Evolutionary conservation across 2,329 filamentous ascomycete species (phyloP), one percentile per base, ranked within the genome.

Genomic region (Exophiala viscosa): DNA sequence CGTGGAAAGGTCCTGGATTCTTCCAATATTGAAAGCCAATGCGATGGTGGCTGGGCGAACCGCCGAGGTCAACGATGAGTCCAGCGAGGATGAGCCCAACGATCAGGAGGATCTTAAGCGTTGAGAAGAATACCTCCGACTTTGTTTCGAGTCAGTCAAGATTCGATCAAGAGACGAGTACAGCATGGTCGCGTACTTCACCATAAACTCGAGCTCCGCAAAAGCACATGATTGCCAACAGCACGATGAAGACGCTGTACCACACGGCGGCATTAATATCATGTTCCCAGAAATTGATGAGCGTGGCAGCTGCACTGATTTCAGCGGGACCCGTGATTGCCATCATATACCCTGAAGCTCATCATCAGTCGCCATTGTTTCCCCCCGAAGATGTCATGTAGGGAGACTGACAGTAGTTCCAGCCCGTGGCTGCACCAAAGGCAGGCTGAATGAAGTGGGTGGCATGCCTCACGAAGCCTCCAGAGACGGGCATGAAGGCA

Each of bases 271-370:
- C 70, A 59, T 73, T 77, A 20, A 80, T 64, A 48, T 79, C 73
- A 2, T 76, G 76, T 32, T 70, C 66, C 83, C 83, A 86, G 62
- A 78, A 84, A 59, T 81, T 70, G 54, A 86, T 81, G 15, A 86
- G 68, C 1, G 84, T 78, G 34, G 78, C 77, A 17, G 80, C 79
- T n/a, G 83, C 83, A 0, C 79, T 86, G 33, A 90, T 74, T 65
- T 91, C 87, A 7, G 90, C 78, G 0, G 86, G 85, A 61, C 82
- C 87, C 0, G 86, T 89, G 52, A 86, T 82, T 14, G 83, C 77
- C 85, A 85, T 69, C 65, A 68, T 70, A 45, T 66, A 67, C n/a
- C 14, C 35, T 38, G 35, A 28, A n/a, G 10, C 48, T 43, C 40
- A 43, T 42, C 8, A 78, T 62, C 33, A 77, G 69, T 1, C 76